Percentiles rank a stretch among this genome's conserved stretches.
phyloP scores from a whole-genome alignment of 805 yeast genomes.

The Sugiyamaella qingdaonensis region DNA sequence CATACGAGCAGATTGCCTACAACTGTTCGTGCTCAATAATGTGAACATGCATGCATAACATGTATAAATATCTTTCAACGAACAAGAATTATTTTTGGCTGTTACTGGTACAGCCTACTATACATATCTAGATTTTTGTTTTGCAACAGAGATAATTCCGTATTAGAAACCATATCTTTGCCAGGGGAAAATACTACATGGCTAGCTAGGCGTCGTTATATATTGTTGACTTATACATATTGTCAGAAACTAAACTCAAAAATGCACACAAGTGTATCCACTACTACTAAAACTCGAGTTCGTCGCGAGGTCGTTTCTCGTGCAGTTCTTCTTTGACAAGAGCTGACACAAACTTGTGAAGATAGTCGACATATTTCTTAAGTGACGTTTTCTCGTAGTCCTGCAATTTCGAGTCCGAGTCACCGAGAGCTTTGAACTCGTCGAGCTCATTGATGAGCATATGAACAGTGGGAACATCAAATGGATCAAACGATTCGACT shows the following conservation, averaged over 20 bases:
- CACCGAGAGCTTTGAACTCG: constrained; percentile 26
- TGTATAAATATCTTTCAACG: too few species aligned
- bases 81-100: too few species aligned
- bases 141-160: too few species aligned
- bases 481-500: constrained; percentile 63
- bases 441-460: constrained; percentile 63
- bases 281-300: constrained; percentile 4
- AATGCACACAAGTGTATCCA: constrained; percentile 8
- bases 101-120: too few species aligned
- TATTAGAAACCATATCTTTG: too few species aligned
- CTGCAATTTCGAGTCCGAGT: constrained; percentile 7
- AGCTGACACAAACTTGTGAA: constrained; percentile 56
- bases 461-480: constrained; percentile 69
- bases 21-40: constrained; percentile 16
- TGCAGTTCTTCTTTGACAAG: constrained; percentile 49
- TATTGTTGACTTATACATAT: background rate
- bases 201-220: too few species aligned
- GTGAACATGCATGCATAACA: background rate
- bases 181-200: too few species aligned
- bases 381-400: constrained; percentile 66
- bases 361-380: constrained; percentile 64
- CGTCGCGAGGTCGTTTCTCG: constrained; percentile 42
- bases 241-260: background rate
- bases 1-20: constrained; percentile 5
- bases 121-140: too few species aligned